Evolutionary conservation across 2,329 filamentous ascomycete genomes (phyloP), one percentile per base, ranked within the genome.

Genomic region (Alternaria dauci): DNA sequence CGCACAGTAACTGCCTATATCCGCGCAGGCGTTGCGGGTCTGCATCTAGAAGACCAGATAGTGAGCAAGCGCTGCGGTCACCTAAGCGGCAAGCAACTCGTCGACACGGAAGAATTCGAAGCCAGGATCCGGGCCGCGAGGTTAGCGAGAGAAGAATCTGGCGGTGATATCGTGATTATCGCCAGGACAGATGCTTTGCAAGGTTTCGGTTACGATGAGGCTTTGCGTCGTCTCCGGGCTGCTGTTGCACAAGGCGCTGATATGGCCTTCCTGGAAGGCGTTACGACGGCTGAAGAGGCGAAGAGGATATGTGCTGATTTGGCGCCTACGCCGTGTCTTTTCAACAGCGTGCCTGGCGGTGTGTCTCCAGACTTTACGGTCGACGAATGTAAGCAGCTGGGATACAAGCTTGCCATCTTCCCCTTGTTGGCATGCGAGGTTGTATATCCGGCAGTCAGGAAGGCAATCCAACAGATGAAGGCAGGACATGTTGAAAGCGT

Each of bases 51-150:
- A 73, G 87, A 89, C 74, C 87, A 90, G 77, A 81, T 89, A 18
- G 79, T 84, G 43, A 85, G 83, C 44, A 91, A 91, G 78, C 85
- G 88, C 9, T 91, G 88, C 72, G 88, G 88, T 0, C 88, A 91
- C 70, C 79, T 91, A 1, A 75, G 77, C 0, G 86, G 87, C 55
- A 91, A 91, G 75, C 80, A 86, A 58, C 77, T 90, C 12, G 88
- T 90, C 8, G 70, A 78, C 2, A 61, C 72, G 0, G 81, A 84
- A 1, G 82, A 82, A 20, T 89, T 82, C 65, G 71, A 82, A n/a
- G 75, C 80, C n/a, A 81, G 88, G 0, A 86, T 90, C 68, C 79
- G 83, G 0, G 87, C 88, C 0, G 87, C 87, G 0, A 79, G 77
- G 12, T 76, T 81, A 8, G 84, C 86, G 1, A 79, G 87, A 3